phyloP scores from a whole-genome alignment of 192 early-diverging fungal genomes.

The Gaertneriomyces semiglobifer region DNA sequence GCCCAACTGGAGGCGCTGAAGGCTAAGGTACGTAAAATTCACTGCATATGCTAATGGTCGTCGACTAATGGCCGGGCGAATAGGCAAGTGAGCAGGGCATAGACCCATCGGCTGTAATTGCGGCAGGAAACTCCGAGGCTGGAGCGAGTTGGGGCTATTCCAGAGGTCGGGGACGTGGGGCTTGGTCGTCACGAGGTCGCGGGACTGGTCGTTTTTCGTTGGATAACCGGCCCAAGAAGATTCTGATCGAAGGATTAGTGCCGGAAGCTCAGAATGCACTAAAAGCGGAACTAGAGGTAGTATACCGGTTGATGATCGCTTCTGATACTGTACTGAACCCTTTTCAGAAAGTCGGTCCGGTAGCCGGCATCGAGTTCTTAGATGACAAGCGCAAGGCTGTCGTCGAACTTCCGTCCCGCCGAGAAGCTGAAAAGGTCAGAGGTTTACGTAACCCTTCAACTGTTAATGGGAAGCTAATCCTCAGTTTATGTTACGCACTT shows the following conservation, averaged over 20 bases:
- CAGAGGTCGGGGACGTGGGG: constrained; percentile 37
- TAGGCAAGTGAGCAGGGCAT: constrained; percentile 42
- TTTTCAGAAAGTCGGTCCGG: constrained; percentile 44
- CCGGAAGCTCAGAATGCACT: constrained; percentile 41
- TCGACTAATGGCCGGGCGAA: constrained; percentile 11
- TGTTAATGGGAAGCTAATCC: too few species aligned
- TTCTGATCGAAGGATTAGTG: constrained; percentile 58
- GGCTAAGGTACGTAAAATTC: constrained; percentile 47
- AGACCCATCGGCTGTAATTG: constrained; percentile 31
- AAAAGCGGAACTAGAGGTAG: constrained; percentile 67
- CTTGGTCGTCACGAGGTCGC: constrained; percentile 45
- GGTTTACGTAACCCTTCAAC: background rate
- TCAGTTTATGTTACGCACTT: too few species aligned
- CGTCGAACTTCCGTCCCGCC: constrained; percentile 52
- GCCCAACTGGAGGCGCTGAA: constrained; percentile 60
- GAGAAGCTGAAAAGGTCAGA: constrained; percentile 57
- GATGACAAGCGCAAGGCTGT: constrained; percentile 44
- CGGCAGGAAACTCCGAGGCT: constrained; percentile 1
- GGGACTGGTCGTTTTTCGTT: constrained; percentile 51
- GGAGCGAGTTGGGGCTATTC: constrained; percentile 29
- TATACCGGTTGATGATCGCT: background rate
- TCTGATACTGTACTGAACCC: background rate
- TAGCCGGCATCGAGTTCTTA: constrained; percentile 42
- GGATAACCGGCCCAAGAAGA: constrained; percentile 70
- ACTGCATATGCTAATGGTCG: background rate